Percentiles rank a stretch among this genome's conserved stretches.
phyloP scores from a whole-genome alignment of 371 early-diverging fungal genomes.

The Chytridiales sp. region DNA sequence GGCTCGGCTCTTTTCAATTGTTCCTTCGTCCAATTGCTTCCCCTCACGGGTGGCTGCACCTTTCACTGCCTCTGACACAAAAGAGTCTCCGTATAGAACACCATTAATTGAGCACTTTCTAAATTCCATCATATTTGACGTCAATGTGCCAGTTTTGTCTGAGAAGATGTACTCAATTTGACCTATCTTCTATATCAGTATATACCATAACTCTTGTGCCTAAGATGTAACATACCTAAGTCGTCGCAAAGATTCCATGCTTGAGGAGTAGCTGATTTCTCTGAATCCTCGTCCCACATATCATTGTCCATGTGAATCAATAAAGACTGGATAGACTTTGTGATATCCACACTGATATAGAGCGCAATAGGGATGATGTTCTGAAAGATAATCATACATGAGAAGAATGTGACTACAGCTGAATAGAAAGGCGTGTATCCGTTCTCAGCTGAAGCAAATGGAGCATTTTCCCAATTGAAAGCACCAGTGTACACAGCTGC shows the following conservation, averaged over 20 bases:
- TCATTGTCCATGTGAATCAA: slow-evolving; percentile 84
- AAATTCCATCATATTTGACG: slow-evolving; percentile 93
- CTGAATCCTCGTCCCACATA: slow-evolving; percentile 76
- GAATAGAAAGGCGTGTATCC: slow-evolving; percentile 27
- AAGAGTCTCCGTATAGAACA: slow-evolving; percentile 68
- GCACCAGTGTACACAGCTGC: slow-evolving; percentile 45
- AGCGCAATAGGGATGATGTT: slow-evolving; percentile 96
- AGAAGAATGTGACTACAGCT: slow-evolving; percentile 47
- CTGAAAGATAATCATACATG: slow-evolving; percentile 83
- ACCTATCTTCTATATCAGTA: slow-evolving; percentile 47
- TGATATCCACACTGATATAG: slow-evolving; percentile 86
- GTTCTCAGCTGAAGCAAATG: slow-evolving; percentile 26
- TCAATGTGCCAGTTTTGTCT: slow-evolving; percentile 98
- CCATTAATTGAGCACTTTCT: slow-evolving; percentile 84
- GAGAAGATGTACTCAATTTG: slow-evolving; percentile 94
- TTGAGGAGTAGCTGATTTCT: slow-evolving; percentile 68
- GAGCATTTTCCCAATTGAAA: slow-evolving; percentile 35
- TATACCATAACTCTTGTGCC: not conserved
- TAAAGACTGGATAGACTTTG: slow-evolving; percentile 58
- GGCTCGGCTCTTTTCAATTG: slow-evolving; percentile 28
- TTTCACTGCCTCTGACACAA: slow-evolving; percentile 35
- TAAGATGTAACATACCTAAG: slow-evolving; percentile 34
- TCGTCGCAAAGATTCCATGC: slow-evolving; percentile 95
- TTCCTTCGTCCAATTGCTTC: slow-evolving; percentile 31
- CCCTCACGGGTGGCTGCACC: slow-evolving; percentile 29